A percentile compares a stretch with the other conserved stretches of the same genome.
Evolutionary conservation across 2,329 filamentous ascomycete genomes (phyloP).

Genomic region (Pezicula radicicola): DNA sequence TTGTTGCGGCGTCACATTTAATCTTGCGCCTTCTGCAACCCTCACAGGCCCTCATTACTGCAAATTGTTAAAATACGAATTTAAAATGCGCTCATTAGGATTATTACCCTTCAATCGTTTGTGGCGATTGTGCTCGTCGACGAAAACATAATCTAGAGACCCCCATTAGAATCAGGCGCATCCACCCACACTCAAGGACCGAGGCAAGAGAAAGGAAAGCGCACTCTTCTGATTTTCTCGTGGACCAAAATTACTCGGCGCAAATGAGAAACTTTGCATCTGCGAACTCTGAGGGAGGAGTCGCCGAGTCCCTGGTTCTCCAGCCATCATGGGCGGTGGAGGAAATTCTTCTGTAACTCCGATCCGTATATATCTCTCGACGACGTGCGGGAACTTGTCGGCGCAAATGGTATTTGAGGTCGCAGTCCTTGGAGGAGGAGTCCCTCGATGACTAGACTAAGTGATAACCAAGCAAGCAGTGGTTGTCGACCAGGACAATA

Average conservation of each 20-base stretch:
- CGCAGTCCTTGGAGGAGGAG: constrained; percentile 4
- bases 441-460: constrained; percentile 5
- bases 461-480: constrained; percentile 7
- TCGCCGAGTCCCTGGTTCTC: constrained; percentile 58
- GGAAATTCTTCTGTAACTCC: constrained; percentile 1
- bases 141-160: constrained; percentile 88
- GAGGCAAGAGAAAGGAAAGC: constrained; percentile 23
- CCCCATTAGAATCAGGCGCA: constrained; percentile 26
- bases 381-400: neutral
- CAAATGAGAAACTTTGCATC: constrained; percentile 76
- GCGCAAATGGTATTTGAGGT: neutral
- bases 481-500: constrained; percentile 3
- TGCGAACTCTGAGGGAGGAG: constrained; percentile 65
- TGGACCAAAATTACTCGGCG: constrained; percentile 59
- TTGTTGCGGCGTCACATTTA: constrained; percentile 95
- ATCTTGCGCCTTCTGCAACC: constrained; percentile 94
- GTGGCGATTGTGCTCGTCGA: constrained; percentile 97
- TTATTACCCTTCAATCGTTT: constrained; percentile 88
- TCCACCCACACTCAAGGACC: neutral
- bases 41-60: constrained; percentile 96
- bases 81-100: neutral
- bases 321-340: constrained; percentile 48
- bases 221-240: constrained; percentile 83
- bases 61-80: constrained; percentile 14
- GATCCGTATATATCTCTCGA: constrained; percentile 1